These are phyloP conservation scores for Ceratobasidium sp. DNA, from an alignment of 1,284 basidiomycete species.

Conservation along the genomic window DNA sequence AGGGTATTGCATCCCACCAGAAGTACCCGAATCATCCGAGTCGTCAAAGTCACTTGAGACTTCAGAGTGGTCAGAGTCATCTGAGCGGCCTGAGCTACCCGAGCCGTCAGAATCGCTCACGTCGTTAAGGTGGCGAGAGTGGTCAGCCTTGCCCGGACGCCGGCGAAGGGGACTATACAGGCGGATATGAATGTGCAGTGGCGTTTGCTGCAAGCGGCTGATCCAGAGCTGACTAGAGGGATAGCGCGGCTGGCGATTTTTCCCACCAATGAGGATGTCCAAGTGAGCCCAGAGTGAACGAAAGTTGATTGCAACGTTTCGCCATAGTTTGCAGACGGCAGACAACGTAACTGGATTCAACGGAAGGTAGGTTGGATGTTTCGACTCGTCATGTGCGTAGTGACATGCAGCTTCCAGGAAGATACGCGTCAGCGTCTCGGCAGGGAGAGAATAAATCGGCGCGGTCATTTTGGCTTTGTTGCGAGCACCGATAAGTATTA, in stretches of 20 bases:
- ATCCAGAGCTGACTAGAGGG: neutral
- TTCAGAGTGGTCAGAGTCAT: too few relatives aligned
- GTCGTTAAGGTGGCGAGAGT: neutral
- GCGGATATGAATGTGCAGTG: neutral
- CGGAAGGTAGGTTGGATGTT: neutral
- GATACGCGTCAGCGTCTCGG: conserved; percentile 1
- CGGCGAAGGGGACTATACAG: too few relatives aligned
- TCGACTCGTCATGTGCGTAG: neutral
- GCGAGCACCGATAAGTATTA: neutral
- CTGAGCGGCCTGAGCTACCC: too few relatives aligned
- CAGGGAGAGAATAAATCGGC: neutral
- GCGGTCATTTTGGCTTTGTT: neutral
- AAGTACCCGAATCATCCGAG: neutral
- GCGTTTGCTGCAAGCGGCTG: neutral
- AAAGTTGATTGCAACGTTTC: neutral
- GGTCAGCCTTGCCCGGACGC: neutral
- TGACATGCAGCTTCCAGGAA: conserved; percentile 3
- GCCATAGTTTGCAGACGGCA: conserved; percentile 5
- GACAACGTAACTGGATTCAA: neutral
- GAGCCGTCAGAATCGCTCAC: neutral
- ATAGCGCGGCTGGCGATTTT: neutral
- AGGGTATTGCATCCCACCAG: too few relatives aligned
- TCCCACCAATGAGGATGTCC: neutral
- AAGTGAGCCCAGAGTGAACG: conserved; percentile 6
- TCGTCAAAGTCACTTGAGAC: neutral